Conservation (phyloP, 768 basidiomycete genomes). For the Tulasnella sp. region DNA sequence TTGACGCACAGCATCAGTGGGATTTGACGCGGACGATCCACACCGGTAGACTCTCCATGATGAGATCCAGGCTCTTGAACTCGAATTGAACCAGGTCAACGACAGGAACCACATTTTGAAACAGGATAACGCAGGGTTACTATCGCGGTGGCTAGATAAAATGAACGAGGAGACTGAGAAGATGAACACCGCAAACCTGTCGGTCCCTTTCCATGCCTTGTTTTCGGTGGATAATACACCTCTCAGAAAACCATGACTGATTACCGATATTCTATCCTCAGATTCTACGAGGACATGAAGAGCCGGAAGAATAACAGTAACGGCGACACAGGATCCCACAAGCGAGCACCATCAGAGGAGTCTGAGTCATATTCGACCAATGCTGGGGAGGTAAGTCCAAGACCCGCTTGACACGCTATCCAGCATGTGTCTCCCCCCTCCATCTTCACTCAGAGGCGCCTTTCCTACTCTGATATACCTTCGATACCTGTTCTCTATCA, state of each 20-base stretch:
- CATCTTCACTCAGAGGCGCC: neutral
- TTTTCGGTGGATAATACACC: neutral
- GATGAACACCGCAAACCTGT: slow-evolving; percentile 79
- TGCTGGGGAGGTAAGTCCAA: slow-evolving; percentile 24
- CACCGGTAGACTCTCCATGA: slow-evolving; percentile 72
- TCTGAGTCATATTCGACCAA: slow-evolving; percentile 82
- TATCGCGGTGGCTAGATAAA: slow-evolving; percentile 94
- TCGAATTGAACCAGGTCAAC: slow-evolving; percentile 84
- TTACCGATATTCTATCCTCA: slow-evolving; percentile 18
- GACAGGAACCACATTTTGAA: slow-evolving; percentile 77
- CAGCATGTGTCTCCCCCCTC: neutral
- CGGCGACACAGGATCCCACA: slow-evolving; percentile 22
- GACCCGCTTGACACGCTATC: neutral
- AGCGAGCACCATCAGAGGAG: slow-evolving; percentile 41
- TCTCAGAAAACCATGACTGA: neutral
- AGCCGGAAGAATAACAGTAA: slow-evolving; percentile 33
- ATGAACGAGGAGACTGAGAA: slow-evolving; percentile 87
- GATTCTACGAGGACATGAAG: slow-evolving; percentile 81
- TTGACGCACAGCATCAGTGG: neutral
- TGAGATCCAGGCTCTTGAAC: slow-evolving; percentile 82
- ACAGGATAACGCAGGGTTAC: slow-evolving; percentile 87
- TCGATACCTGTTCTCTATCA: neutral
- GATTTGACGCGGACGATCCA: slow-evolving; percentile 4
- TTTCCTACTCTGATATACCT: neutral
- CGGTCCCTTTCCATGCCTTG: neutral